Evolutionary conservation across 495 filamentous ascomycete genomes (phyloP).

Genomic region (Neurospora hispaniola): DNA sequence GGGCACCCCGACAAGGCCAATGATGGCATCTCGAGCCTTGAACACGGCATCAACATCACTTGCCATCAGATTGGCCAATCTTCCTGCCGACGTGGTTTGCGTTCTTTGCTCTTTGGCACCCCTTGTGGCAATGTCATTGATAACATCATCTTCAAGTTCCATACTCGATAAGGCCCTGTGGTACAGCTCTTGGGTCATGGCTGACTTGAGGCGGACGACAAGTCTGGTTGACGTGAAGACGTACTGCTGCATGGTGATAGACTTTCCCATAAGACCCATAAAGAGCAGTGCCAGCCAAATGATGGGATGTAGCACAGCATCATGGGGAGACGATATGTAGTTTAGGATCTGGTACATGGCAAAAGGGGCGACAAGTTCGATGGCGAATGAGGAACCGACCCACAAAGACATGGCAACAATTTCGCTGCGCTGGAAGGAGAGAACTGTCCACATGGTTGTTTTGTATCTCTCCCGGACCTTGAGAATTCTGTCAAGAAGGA

Average conservation of each 20-base stretch:
- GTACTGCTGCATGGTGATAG: conserved; percentile 38
- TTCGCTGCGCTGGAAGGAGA: conserved; percentile 27
- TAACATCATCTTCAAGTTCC: conserved; percentile 32
- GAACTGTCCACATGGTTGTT: conserved; percentile 32
- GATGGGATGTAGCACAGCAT: conserved; percentile 27
- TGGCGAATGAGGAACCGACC: conserved; percentile 20
- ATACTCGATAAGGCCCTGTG: conserved; percentile 37
- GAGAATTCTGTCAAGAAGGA: conserved; percentile 29
- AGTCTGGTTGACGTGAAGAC: conserved; percentile 37
- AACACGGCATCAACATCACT: conserved; percentile 38
- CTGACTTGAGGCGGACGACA: conserved; percentile 35
- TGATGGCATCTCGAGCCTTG: conserved; percentile 31
- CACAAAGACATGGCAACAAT: conserved; percentile 29
- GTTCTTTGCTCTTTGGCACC: conserved; percentile 17
- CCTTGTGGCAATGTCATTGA: conserved; percentile 21
- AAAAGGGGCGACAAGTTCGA: conserved; percentile 35
- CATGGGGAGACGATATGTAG: conserved; percentile 24
- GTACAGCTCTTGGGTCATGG: conserved; percentile 40
- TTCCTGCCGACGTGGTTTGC: conserved; percentile 32
- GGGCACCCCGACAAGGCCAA: conserved; percentile 25
- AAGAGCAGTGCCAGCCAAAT: conserved; percentile 38
- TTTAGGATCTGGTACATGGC: conserved; percentile 36
- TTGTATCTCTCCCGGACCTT: conserved; percentile 27
- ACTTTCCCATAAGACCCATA: conserved; percentile 30
- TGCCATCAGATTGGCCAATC: conserved; percentile 41